Base-by-base conservation (phyloP, 306 rosid genomes). In the Canavalia gladiata region DNA sequence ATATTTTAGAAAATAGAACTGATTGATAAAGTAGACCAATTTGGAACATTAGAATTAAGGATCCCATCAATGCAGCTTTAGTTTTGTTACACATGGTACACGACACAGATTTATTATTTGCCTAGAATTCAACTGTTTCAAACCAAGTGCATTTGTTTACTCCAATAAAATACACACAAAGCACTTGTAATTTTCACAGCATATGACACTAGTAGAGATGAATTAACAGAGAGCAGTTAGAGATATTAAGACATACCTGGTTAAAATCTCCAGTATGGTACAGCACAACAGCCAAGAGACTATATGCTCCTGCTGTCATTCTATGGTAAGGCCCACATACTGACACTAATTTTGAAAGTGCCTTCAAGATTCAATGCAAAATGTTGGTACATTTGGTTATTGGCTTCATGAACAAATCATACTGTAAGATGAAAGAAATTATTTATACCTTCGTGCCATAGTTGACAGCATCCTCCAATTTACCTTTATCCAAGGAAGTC, bases 291-390 rank as follows among this genome's bases (percentile, higher is more conserved):
- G 99, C 99, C 79, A 95, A 88, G 72, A 95, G 99, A 85, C 99
- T 95, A 73, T 95, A 95, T 58, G 99, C 99, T 74, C 99, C 99
- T 2, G 99, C 99, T 50, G 99, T 95, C 99, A 95, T 95, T 91
- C 98, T 88, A 84, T 95, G 98, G 81, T 91, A 93, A 5, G 99
- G 98, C 68, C 99, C 99, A 39, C 99, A 95, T 8, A 95, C 99
- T 10, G 90, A 84, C 63, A 93, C 97, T 43, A 95, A 93, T 79
- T 95, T 95, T 13, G 98, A 81, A 46, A 95, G 94, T 49, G 99
- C 99, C 99, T 95, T 75, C 84, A 86, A 67, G 72, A 89, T 84
- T 65, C 72, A 73, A 87, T 47, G 76, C 74, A 39, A 68, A 78
- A 83, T 77, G 83, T 79, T 70, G 41, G 83, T 63, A 74, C 49